A percentile compares a stretch with the other conserved stretches of the same genome.
Conservation (phyloP, 768 basidiomycete species). For the Cyclocybe aegerita region DNA sequence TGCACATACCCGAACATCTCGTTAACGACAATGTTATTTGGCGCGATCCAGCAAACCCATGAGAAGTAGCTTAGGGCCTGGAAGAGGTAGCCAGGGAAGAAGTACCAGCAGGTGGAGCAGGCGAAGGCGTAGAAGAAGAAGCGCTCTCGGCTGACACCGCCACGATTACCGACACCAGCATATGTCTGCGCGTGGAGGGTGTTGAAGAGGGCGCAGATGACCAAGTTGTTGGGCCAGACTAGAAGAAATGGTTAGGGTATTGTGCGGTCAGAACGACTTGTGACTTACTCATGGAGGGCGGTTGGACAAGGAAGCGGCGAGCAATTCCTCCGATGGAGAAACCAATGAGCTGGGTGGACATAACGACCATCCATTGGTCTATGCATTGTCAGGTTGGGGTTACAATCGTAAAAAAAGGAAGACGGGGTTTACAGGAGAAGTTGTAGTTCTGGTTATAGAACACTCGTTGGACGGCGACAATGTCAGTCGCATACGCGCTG, state of each 20-base stretch:
- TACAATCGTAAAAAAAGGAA: background rate
- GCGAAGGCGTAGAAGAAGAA: conserved; percentile 73
- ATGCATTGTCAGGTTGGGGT: conserved; percentile 8
- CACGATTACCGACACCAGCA: conserved; percentile 60
- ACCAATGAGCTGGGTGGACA: conserved; percentile 76
- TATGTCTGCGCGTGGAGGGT: conserved; percentile 76
- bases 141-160: conserved; percentile 70
- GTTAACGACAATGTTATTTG: conserved; percentile 67
- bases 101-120: conserved; percentile 60
- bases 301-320: conserved; percentile 75
- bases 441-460: conserved; percentile 67
- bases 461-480: conserved; percentile 74
- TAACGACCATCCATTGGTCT: conserved; percentile 81
- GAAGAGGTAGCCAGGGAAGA: conserved; percentile 77
- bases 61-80: conserved; percentile 60
- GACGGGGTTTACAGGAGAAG: conserved; percentile 46
- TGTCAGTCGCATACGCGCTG: conserved; percentile 74
- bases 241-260: conserved; percentile 33
- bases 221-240: conserved; percentile 81
- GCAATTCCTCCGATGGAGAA: conserved; percentile 77
- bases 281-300: conserved; percentile 63
- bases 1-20: conserved; percentile 70
- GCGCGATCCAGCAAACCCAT: conserved; percentile 66
- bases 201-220: conserved; percentile 76
- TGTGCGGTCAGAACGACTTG: conserved; percentile 10